A percentile compares a stretch with the other conserved stretches of the same genome.
Conservation (phyloP, 2,329 filamentous ascomycete genomes). For the Daldinia sp. region DNA sequence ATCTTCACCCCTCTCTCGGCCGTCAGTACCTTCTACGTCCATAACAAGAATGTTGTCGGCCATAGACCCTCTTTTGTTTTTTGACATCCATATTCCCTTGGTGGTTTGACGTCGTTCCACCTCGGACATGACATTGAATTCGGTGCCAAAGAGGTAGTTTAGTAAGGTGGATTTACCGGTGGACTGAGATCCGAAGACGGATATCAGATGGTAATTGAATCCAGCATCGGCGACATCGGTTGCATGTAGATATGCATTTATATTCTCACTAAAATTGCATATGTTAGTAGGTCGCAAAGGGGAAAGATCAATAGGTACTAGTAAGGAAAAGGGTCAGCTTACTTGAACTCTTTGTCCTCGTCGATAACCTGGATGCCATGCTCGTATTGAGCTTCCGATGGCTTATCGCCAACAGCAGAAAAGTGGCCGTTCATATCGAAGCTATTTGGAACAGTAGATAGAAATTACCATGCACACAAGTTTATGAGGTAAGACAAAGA, state of each 20-base stretch:
- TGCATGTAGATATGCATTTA: slow-evolving; percentile 82
- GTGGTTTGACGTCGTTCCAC: slow-evolving; percentile 93
- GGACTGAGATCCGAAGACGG: slow-evolving; percentile 97
- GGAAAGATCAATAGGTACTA: slow-evolving; percentile 8
- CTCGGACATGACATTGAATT: slow-evolving; percentile 98
- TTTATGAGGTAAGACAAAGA: slow-evolving; percentile 18
- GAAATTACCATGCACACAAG: slow-evolving; percentile 15
- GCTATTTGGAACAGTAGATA: slow-evolving; percentile 11
- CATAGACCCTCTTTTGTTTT: slow-evolving; percentile 86
- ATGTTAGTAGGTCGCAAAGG: slow-evolving; percentile 27
- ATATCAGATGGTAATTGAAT: slow-evolving; percentile 99
- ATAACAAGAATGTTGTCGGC: slow-evolving; percentile 98
- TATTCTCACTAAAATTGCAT: slow-evolving; percentile 65
- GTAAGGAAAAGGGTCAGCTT: slow-evolving; percentile 48
- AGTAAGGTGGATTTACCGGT: slow-evolving; percentile 97
- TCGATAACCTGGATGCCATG: slow-evolving; percentile 98
- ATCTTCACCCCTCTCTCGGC: slow-evolving; percentile 93
- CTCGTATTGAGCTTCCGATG: slow-evolving; percentile 74
- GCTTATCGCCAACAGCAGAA: slow-evolving; percentile 73
- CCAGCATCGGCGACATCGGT: slow-evolving; percentile 85
- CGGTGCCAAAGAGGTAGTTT: slow-evolving; percentile 93
- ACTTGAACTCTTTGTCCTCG: slow-evolving; percentile 98
- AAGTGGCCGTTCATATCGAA: slow-evolving; percentile 79
- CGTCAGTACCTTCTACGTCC: slow-evolving; percentile 98
- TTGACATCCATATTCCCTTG: slow-evolving; percentile 99